phyloP scores from a whole-genome alignment of 371 early-diverging fungal genomes.

The Lichtheimia hyalospora region DNA sequence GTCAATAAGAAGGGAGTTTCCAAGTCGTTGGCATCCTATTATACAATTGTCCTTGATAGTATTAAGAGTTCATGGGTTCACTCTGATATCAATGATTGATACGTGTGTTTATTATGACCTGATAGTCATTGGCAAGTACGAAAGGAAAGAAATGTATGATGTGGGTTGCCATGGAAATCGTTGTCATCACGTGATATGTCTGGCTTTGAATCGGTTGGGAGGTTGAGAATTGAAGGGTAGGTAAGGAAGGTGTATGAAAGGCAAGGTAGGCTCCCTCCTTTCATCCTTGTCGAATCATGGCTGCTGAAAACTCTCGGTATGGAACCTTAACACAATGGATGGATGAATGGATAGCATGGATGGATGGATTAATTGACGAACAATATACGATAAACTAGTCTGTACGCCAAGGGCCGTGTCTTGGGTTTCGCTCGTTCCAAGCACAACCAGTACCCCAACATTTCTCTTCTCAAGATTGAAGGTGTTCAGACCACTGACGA shows the following conservation, averaged over 20 bases:
- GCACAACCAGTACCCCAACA: slow-evolving; percentile 88
- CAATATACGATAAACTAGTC: slow-evolving; percentile 55
- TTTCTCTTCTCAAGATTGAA: slow-evolving; percentile 92
- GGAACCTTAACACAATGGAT: slow-evolving; percentile 6
- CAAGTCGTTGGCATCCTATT: no score
- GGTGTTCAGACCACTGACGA: slow-evolving; percentile 88
- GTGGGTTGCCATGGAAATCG: no score
- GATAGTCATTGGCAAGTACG: no score
- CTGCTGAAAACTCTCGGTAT: slow-evolving; percentile 9
- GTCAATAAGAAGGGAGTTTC: no score
- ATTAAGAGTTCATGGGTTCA: no score
- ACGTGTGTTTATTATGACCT: no score
- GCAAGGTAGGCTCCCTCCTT: slow-evolving; percentile 2
- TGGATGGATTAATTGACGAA: slow-evolving; percentile 17
- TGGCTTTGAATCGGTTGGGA: not conserved
- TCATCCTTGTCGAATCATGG: not conserved
- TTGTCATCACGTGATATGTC: not conserved
- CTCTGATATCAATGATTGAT: no score
- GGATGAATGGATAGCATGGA: slow-evolving; percentile 12
- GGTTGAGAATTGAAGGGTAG: not conserved
- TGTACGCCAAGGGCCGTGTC: slow-evolving; percentile 96
- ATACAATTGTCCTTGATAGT: no score
- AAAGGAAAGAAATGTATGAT: no score
- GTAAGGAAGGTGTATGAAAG: not conserved
- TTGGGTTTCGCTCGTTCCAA: slow-evolving; percentile 93